Base-by-base conservation (phyloP, 140 eudicot species). In the Oenanthe javanica region DNA sequence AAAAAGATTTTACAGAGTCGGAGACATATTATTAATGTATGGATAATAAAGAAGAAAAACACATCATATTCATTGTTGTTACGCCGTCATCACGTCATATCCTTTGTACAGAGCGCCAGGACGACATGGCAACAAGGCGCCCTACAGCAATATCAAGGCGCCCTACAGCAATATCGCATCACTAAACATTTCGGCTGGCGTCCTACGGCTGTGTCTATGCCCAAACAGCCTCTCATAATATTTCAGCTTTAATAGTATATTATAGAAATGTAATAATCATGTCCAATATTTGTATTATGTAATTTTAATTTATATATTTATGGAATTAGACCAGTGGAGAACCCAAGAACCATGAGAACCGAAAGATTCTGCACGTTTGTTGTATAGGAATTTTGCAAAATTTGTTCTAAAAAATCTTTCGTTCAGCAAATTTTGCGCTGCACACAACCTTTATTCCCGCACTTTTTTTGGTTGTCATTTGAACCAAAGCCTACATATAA, bases 1-100 rank as follows among this genome's bases (percentile, higher is more conserved):
- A 79, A 67, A 72, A 86, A 80, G 70, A 67, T 75, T 61, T 82
- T 51, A 67, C 73, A 23, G 46, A 67, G 21, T 27, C 10, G 75
- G 80, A 84, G 46, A 76, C 74, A 81, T 73, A 82, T 83, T 40
- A 84, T n/a, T 13, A 79, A 42, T 46, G 42, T 3, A 8, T 12
- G 13, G 1, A 61, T n/a, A n/a, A 2, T n/a, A 21, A 61, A 10
- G 70, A 9, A 61, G 69, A 61, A 2, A 61, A 61, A 23, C 5
- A n/a, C 2, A 61, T n/a, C 10, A 61, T n/a, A 55, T 6, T 9
- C 25, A 18, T 19, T 1, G 3, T 19, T 54, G 61, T 54, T 54
- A 54, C 9, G 18, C 61, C 9, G n/a, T 54, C 9, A 54, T 54
- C n/a, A 21, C 9, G 61, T 21, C 61, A 54, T 23, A 55, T 19